Evolutionary conservation across 2,329 filamentous ascomycete species (phyloP), one percentile per base, ranked within the genome.

Genomic region (Sclerotinia borealis): DNA sequence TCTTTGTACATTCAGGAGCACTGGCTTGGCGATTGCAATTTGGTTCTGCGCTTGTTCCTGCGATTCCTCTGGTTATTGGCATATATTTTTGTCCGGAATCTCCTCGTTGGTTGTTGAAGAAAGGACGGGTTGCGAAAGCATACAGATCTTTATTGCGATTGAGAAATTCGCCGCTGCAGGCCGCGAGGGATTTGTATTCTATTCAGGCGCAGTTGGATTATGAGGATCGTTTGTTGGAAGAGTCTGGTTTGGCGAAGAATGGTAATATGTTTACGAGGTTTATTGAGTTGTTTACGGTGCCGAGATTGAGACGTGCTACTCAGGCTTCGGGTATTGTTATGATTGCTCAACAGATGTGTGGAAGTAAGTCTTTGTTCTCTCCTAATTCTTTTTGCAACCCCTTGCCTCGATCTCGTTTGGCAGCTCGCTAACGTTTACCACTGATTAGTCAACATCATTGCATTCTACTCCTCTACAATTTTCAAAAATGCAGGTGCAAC

Each of bases 271-370:
- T 79, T 75, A 67, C 77, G 73, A 84, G 89, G 8, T 86, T 91
- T 68, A 71, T 81, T 51, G 83, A 91, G 72, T 79, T 88, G 3
- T 89, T 91, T 70, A 89, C 85, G 9, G 81, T 91, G 60, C 86
- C 89, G 2, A 83, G 89, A 54, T 79, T 90, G 6, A 83, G 88
- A 17, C 82, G 88, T 43, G 92, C 92, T 3, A 93, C 87, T 5
- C 80, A 90, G 22, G 91, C 91, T 8, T 89, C 90, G 0, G 90
- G 87, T 67, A 86, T 85, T 1, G 90, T 93, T 69, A 96, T 73
- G 71, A 71, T 72, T 58, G 70, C 61, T 27, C 70, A 71, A 83
- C 85, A 64, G 79, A 70, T 70, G 66, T 68, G 62, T 48, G 62
- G 62, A 55, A 64, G 62, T 64, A 61, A 41, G 56, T 65, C 8